A percentile compares a stretch with the other conserved stretches of the same genome.
phyloP scores from a whole-genome alignment of 139 green algal genomes.

The Dunaliella primolecta region DNA sequence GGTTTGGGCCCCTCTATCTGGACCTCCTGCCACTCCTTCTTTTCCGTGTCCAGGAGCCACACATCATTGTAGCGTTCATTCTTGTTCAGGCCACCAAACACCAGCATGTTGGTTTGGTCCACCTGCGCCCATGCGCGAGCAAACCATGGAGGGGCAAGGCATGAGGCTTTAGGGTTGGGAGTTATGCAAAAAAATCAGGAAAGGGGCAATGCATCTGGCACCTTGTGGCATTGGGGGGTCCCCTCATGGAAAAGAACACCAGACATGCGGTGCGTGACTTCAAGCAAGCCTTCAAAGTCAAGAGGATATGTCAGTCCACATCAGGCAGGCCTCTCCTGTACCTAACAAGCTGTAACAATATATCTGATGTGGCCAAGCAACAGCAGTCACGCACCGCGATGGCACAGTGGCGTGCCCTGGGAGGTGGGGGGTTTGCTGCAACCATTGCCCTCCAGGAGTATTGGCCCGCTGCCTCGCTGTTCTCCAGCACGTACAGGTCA shows the following conservation, averaged over 20 bases:
- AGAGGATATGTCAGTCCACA: not conserved
- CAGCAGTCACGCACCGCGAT: conserved; percentile 46
- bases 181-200: too few species aligned
- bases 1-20: conserved; percentile 44
- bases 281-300: not conserved
- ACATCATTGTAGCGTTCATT: conserved; percentile 72
- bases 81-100: conserved; percentile 81
- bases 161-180: not conserved
- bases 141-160: not conserved
- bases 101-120: conserved; percentile 59
- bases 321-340: too few species aligned
- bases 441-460: conserved; percentile 47
- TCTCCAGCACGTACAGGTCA: conserved; percentile 71
- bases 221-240: too few species aligned
- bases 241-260: not conserved
- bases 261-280: not conserved
- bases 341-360: too few species aligned
- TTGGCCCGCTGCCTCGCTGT: conserved; percentile 44
- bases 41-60: conserved; percentile 65
- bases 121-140: conserved; percentile 37
- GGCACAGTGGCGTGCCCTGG: conserved; percentile 64
- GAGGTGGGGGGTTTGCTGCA: conserved; percentile 39
- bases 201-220: too few species aligned
- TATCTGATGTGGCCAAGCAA: too few species aligned
- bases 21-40: conserved; percentile 53